A percentile compares a stretch with the other conserved stretches of the same genome.
Conservation (phyloP, 2,329 filamentous ascomycete genomes). For the Calonectria honghensis region DNA sequence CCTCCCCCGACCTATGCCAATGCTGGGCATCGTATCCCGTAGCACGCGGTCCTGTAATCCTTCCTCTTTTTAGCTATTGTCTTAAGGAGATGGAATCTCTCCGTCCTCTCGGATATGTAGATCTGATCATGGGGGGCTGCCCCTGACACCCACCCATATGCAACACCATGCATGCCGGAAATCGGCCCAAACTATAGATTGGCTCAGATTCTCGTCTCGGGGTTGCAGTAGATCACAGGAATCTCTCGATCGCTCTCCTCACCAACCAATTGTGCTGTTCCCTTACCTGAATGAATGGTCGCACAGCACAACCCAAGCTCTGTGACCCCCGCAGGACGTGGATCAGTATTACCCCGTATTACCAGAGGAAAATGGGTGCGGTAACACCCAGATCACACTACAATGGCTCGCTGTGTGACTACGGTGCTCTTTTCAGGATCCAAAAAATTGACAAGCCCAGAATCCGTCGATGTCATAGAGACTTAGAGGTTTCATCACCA, state of each 20-base stretch:
- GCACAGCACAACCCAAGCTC: background rate
- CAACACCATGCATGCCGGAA: background rate
- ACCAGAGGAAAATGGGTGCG: background rate
- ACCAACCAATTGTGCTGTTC: background rate
- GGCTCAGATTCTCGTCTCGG: background rate
- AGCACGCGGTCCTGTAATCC: background rate
- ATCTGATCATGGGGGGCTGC: background rate
- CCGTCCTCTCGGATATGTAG: background rate
- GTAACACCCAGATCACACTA: background rate
- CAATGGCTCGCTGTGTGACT: too few species aligned
- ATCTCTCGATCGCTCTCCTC: background rate
- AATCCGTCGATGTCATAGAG: background rate
- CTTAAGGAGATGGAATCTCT: background rate
- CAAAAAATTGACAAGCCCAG: too few species aligned
- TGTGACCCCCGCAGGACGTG: background rate
- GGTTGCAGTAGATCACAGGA: background rate
- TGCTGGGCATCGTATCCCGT: background rate
- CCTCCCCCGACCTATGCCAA: background rate
- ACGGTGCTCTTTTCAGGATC: background rate
- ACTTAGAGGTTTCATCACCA: too few species aligned
- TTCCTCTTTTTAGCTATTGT: too few species aligned
- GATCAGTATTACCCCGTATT: slow-evolving; percentile 14
- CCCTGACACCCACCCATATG: background rate
- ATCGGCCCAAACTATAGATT: background rate
- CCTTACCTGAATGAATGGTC: background rate